phyloP scores from a whole-genome alignment of 1,284 basidiomycete species.

The Boletus subluridellus region DNA sequence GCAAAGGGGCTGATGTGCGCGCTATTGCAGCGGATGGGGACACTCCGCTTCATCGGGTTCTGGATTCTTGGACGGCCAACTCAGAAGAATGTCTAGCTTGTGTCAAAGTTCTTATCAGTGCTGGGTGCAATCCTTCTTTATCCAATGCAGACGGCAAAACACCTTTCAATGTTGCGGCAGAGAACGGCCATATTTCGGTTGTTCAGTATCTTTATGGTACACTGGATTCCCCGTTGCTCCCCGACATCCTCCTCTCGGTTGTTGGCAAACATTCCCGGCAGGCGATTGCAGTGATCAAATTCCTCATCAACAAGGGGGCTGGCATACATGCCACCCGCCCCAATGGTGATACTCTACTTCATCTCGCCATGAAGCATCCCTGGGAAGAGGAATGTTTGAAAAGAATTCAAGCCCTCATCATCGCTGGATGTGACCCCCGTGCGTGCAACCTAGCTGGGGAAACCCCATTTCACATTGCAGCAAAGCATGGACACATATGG shows the following conservation, averaged over 20 bases:
- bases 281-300: background rate
- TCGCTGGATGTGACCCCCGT: slow-evolving; percentile 8
- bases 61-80: background rate
- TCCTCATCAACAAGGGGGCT: slow-evolving; percentile 6
- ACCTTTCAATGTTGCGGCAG: background rate
- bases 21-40: background rate
- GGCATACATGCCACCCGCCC: background rate
- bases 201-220: background rate
- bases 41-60: slow-evolving; percentile 1
- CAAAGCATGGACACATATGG: background rate
- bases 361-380: background rate
- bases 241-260: background rate
- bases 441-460: background rate
- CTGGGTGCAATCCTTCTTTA: background rate
- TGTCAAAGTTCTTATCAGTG: background rate
- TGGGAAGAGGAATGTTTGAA: background rate
- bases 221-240: background rate
- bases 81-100: background rate
- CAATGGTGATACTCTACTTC: slow-evolving; percentile 7
- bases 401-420: background rate
- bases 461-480: slow-evolving; percentile 2
- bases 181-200: too few species aligned
- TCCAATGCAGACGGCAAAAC: background rate
- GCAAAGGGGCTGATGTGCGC: background rate
- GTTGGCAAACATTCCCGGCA: rapidly evolving